phyloP scores from a whole-genome alignment of 148 eudicot species.

The Chenopodium formosanum region DNA sequence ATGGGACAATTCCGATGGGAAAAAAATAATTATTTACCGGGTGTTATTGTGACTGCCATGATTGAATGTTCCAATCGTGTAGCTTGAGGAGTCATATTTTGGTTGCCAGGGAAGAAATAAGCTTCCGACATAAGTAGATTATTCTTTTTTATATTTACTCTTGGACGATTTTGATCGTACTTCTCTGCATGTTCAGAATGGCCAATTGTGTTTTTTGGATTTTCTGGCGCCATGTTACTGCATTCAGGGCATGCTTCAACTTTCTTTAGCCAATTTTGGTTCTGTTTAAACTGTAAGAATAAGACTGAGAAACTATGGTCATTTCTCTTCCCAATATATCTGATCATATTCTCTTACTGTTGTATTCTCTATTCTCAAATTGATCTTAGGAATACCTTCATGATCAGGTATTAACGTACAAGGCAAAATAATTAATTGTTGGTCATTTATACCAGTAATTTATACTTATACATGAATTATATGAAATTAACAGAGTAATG shows the following conservation, averaged over 20 bases:
- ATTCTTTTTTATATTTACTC: constrained; percentile 11
- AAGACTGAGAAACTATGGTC: background rate
- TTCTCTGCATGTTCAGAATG: constrained; percentile 24
- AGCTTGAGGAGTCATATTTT: constrained; percentile 24
- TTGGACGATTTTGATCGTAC: constrained; percentile 23
- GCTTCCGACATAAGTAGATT: constrained; percentile 28
- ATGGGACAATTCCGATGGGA: constrained; percentile 1
- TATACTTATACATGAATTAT: too few relatives aligned
- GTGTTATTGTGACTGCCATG: constrained; percentile 29
- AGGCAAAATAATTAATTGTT: background rate
- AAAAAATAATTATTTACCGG: constrained; percentile 29
- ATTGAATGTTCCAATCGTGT: constrained; percentile 17
- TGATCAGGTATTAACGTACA: background rate
- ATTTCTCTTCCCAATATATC: background rate
- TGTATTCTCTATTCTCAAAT: background rate
- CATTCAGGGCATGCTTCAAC: constrained; percentile 16
- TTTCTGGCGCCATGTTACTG: constrained; percentile 12
- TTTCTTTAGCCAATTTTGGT: constrained; percentile 13
- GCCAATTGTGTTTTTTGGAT: constrained; percentile 16
- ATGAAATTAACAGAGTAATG: too few relatives aligned
- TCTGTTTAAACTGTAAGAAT: constrained; percentile 1
- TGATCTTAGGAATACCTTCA: too few relatives aligned
- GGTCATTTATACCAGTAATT: too few relatives aligned
- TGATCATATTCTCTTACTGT: background rate
- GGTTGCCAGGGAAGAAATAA: constrained; percentile 29